These are phyloP conservation scores for Fusarium paranaense DNA, from an alignment of 2,329 filamentous ascomycete species.

Conservation along the genomic window DNA sequence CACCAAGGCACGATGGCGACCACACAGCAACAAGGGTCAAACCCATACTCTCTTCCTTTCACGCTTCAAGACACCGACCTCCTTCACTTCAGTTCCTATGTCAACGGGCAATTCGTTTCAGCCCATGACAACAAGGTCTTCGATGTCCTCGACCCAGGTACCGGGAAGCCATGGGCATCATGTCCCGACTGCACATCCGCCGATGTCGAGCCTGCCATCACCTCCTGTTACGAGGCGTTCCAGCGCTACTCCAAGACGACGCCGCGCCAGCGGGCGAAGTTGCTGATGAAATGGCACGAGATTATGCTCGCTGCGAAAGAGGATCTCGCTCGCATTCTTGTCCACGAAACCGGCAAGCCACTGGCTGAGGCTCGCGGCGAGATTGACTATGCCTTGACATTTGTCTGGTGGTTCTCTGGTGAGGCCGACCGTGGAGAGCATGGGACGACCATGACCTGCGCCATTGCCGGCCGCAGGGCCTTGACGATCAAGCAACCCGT, in stretches of 20 bases:
- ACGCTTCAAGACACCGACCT: background rate
- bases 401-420: constrained; percentile 68
- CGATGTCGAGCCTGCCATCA: background rate
- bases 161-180: background rate
- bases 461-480: constrained; percentile 71
- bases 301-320: background rate
- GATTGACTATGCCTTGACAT: constrained; percentile 65
- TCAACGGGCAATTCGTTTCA: background rate
- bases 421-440: constrained; percentile 56
- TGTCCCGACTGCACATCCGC: background rate
- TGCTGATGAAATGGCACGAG: background rate
- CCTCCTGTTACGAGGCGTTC: background rate
- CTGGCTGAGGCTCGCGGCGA: constrained; percentile 65
- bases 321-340: constrained; percentile 43
- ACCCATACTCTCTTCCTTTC: background rate
- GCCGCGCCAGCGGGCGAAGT: background rate
- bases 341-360: constrained; percentile 68
- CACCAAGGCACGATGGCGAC: background rate
- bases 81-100: background rate
- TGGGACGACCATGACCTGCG: constrained; percentile 70
- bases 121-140: background rate
- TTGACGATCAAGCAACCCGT: constrained; percentile 73
- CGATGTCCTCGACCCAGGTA: background rate
- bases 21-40: background rate
- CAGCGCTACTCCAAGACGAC: background rate